Conservation (phyloP, 2,329 filamentous ascomycete species). For the Pestalotiopsis sp. region DNA sequence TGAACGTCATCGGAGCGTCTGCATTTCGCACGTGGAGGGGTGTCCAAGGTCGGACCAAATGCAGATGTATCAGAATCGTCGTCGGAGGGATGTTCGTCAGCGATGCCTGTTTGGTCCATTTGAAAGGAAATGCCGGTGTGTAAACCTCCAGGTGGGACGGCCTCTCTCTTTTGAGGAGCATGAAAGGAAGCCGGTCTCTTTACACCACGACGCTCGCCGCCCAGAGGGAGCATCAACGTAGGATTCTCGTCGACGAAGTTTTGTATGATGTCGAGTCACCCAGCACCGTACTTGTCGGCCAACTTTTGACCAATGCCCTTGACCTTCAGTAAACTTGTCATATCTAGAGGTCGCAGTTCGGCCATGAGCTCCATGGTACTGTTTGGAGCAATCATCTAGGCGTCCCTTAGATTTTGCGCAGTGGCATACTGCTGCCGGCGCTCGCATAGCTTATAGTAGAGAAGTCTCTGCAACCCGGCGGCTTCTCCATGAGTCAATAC, state of each 20-base stretch:
- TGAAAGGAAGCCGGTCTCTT: background rate
- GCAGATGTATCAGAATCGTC: background rate
- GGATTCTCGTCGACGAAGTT: background rate
- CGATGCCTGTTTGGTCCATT: background rate
- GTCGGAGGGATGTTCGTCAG: background rate
- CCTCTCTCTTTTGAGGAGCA: background rate
- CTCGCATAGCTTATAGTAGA: background rate
- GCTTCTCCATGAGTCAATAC: background rate
- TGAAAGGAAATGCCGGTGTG: constrained; percentile 10
- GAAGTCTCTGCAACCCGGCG: background rate
- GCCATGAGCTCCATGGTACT: constrained; percentile 3
- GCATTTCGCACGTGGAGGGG: background rate
- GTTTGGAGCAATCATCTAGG: constrained; percentile 11
- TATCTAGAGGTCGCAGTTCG: background rate
- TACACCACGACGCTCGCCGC: background rate
- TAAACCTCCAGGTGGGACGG: background rate
- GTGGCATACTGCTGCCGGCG: constrained; percentile 1
- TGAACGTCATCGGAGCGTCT: too few relatives aligned
- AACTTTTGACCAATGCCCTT: constrained; percentile 10
- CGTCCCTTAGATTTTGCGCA: background rate
- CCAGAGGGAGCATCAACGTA: background rate
- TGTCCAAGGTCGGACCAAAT: background rate
- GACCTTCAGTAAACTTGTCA: background rate
- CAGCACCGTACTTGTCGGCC: constrained; percentile 7
- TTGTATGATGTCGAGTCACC: constrained; percentile 7